These are phyloP conservation scores for Candida methanosorbosa DNA, from an alignment of 805 yeast genomes.

Conservation along the genomic window DNA sequence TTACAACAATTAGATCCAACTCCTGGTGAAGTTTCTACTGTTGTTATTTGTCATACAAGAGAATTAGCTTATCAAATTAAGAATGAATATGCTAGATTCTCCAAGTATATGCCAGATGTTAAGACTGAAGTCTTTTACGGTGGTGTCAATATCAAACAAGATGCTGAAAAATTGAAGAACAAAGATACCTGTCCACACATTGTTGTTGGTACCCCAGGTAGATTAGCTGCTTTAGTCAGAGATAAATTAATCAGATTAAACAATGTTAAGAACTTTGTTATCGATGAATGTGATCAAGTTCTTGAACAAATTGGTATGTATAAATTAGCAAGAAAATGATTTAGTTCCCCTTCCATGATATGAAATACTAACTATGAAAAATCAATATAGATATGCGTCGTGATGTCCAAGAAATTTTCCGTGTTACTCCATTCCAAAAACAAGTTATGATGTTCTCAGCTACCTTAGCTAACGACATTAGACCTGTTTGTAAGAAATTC, in stretches of 20 bases:
- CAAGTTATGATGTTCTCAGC: constrained; percentile 99
- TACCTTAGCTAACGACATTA: constrained; percentile 85
- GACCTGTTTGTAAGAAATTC: constrained; percentile 95
- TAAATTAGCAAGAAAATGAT: background rate
- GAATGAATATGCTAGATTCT: constrained; percentile 94
- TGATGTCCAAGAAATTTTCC: constrained; percentile 96
- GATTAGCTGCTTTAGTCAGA: constrained; percentile 87
- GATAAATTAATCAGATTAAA: constrained; percentile 82
- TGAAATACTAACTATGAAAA: constrained; percentile 1
- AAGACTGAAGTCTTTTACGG: constrained; percentile 96
- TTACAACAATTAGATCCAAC: constrained; percentile 96
- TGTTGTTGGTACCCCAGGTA: constrained; percentile 97
- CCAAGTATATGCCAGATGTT: constrained; percentile 97
- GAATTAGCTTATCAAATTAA: constrained; percentile 97
- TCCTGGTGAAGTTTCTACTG: constrained; percentile 90
- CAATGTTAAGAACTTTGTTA: constrained; percentile 87
- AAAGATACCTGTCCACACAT: constrained; percentile 95
- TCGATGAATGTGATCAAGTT: constrained; percentile 98
- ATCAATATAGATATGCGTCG: constrained; percentile 81
- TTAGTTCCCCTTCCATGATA: background rate
- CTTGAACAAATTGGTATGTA: constrained; percentile 47
- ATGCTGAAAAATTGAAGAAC: constrained; percentile 79
- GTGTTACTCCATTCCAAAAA: constrained; percentile 95
- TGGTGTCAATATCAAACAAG: constrained; percentile 81
- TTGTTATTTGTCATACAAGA: constrained; percentile 96